Evolutionary conservation across 768 basidiomycete genomes (phyloP), one percentile per base, ranked within the genome.

Genomic region (Hericium erinaceus): DNA sequence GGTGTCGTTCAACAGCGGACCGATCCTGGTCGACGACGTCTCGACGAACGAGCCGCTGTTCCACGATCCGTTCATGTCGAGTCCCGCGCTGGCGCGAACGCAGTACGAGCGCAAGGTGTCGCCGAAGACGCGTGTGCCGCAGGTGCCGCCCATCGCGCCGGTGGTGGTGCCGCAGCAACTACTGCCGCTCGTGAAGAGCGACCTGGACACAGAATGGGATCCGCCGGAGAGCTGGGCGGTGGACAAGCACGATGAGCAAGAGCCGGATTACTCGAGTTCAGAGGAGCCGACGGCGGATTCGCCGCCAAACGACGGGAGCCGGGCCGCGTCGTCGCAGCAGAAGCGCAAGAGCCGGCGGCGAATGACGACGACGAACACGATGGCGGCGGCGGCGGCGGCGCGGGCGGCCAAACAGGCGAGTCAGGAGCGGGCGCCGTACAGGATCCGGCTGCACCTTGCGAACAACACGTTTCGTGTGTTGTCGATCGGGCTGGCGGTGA

Each of bases 201-300:
- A 63, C 20, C 54, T 52, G 37, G 55, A 28, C 33, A 57, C 60
- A 24, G 52, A 20, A 8, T 92, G 89, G 89, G 79, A 70, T 2
- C 73, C 89, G 5, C 89, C 89, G 1, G 80, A 90, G 65, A 89
- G 87, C 56, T 91, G 89, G 89, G 84, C 77, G 13, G 79, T 80
- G 41, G 77, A 75, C 50, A 77, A 75, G 54, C 76, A 77, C 3
- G 72, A 69, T 8, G 73, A 69, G 3, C 72, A 68, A 7, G 73
- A 69, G 3, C 74, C 69, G 2, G 73, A 72, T 18, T 69, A 76
- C 48, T 73, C 77, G 1, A 72, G 73, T 20, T 77, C 79, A 18
- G 78, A 79, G 56, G 72, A 77, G 22, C 28, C 28, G 59, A 33
- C 41, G 55, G 38, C 52, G 57, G 48, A 65, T 61, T 46, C 50